These are phyloP conservation scores for Hippophae tibetana DNA, from an alignment of 306 rosid species.

Conservation along the genomic window DNA sequence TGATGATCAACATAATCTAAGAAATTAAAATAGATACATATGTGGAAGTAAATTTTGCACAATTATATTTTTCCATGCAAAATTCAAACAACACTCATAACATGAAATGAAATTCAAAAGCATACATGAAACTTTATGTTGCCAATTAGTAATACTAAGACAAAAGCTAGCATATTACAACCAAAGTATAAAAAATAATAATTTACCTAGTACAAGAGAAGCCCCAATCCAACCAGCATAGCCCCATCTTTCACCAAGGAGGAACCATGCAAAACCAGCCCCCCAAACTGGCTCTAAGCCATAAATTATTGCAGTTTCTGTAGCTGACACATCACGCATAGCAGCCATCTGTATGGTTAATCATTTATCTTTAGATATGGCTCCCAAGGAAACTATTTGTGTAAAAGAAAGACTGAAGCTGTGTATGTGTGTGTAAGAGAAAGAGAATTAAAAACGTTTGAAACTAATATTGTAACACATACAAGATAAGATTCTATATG, in stretches of 20 bases:
- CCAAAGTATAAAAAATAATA: neutral
- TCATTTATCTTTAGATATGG: neutral
- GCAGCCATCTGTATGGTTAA: conserved; percentile 46
- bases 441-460: neutral
- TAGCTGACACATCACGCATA: conserved; percentile 67
- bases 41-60: no score
- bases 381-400: neutral
- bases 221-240: conserved; percentile 68
- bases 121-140: neutral
- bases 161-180: neutral
- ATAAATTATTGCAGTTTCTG: conserved; percentile 67
- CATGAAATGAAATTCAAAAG: neutral
- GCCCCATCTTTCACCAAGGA: conserved; percentile 83
- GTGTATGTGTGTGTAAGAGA: neutral
- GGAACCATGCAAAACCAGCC: conserved; percentile 68
- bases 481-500: neutral
- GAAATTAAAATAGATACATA: no score
- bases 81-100: no score
- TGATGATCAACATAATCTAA: no score
- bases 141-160: neutral
- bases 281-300: conserved; percentile 84
- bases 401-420: neutral
- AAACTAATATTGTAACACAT: neutral
- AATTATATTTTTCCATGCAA: no score
- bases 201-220: conserved; percentile 53